phyloP scores from a whole-genome alignment of 768 basidiomycete genomes.

The Amanita inopinata region DNA sequence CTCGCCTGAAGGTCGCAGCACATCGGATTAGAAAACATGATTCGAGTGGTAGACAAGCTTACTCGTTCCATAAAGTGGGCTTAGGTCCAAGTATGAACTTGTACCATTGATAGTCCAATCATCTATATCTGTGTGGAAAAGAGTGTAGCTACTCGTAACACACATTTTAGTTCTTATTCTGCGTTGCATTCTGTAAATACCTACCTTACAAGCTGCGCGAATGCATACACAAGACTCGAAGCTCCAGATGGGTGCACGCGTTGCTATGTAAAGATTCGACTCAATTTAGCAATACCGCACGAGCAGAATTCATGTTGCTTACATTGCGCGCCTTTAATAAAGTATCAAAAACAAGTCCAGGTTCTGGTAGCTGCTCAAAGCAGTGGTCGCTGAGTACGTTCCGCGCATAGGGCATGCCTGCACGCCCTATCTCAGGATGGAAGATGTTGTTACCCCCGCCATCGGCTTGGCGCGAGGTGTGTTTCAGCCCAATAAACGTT shows the following conservation, averaged over 20 bases:
- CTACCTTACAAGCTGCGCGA: constrained; percentile 48
- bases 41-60: constrained; percentile 12
- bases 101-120: constrained; percentile 42
- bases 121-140: constrained; percentile 39
- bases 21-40: constrained; percentile 2
- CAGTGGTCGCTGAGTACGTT: constrained; percentile 36
- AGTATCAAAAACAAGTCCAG: constrained; percentile 52
- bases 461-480: constrained; percentile 36
- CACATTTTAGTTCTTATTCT: not conserved
- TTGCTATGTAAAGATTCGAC: constrained; percentile 18
- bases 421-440: constrained; percentile 37
- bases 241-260: constrained; percentile 44
- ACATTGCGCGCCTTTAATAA: constrained; percentile 35
- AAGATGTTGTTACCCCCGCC: constrained; percentile 39
- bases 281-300: constrained; percentile 13
- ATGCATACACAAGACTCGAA: constrained; percentile 56
- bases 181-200: not conserved
- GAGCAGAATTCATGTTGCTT: constrained; percentile 18
- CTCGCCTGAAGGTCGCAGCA: constrained; percentile 19
- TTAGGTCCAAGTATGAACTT: constrained; percentile 47
- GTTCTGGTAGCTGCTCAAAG: constrained; percentile 39
- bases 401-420: constrained; percentile 43
- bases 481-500: constrained; percentile 17
- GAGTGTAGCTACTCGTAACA: constrained; percentile 26
- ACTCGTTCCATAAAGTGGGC: constrained; percentile 45